Percentiles rank a stretch among this genome's conserved stretches.
These are phyloP conservation scores for Aspergillaceae sp. DNA, from an alignment of 2,329 filamentous ascomycete genomes.

Conservation along the genomic window DNA sequence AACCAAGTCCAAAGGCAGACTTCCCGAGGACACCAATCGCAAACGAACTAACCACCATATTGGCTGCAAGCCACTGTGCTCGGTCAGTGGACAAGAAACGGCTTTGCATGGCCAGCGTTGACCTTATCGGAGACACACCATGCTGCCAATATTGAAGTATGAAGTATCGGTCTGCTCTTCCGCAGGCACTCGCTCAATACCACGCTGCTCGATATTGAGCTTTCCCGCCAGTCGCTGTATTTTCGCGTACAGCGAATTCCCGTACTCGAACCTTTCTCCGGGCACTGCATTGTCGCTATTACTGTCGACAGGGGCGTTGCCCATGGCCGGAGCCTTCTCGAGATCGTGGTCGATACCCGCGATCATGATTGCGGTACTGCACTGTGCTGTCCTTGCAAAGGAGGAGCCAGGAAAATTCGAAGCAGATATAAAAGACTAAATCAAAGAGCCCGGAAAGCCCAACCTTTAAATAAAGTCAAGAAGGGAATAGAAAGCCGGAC, in stretches of 20 bases:
- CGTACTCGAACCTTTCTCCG: slow-evolving; percentile 52
- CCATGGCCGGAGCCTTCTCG: slow-evolving; percentile 26
- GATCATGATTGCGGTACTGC: slow-evolving; percentile 8
- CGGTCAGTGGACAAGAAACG: slow-evolving; percentile 5
- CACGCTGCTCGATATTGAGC: slow-evolving; percentile 62
- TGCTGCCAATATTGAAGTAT: slow-evolving; percentile 59
- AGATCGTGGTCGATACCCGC: slow-evolving; percentile 18
- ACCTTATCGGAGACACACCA: slow-evolving; percentile 46
- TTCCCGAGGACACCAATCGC: slow-evolving; percentile 64
- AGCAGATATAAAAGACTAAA: too few relatives aligned
- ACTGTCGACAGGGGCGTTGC: slow-evolving; percentile 19
- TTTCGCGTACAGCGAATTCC: slow-evolving; percentile 48
- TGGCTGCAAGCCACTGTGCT: slow-evolving; percentile 63
- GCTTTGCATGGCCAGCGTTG: not conserved
- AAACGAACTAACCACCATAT: slow-evolving; percentile 69
- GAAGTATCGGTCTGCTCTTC: slow-evolving; percentile 59
- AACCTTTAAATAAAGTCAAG: slow-evolving; percentile 9
- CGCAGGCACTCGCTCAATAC: slow-evolving; percentile 65
- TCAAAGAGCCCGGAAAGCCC: slow-evolving; percentile 13
- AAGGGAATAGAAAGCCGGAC: slow-evolving; percentile 3
- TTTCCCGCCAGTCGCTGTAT: slow-evolving; percentile 56
- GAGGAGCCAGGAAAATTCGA: too few relatives aligned
- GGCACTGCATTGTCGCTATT: slow-evolving; percentile 42
- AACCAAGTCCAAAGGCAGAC: slow-evolving; percentile 62
- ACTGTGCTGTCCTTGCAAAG: too few relatives aligned